A percentile compares a stretch with the other conserved stretches of the same genome.
Evolutionary conservation across 768 basidiomycete species (phyloP).

Genomic region (Brasilioporus rufonigricans): DNA sequence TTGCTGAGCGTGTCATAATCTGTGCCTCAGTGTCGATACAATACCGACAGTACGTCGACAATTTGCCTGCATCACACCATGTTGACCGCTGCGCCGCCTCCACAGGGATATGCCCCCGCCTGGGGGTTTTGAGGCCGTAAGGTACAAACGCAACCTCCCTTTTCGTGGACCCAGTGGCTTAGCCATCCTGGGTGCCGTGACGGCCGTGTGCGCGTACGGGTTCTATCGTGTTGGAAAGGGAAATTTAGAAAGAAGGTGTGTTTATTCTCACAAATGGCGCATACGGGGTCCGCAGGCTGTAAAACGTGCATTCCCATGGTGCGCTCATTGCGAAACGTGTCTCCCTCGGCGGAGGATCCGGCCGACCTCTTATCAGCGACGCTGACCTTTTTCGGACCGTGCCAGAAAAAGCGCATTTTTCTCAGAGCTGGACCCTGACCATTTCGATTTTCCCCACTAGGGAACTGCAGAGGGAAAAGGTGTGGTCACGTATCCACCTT

Average conservation of each 20-base stretch:
- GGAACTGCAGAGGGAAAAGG: constrained; percentile 89
- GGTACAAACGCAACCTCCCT: constrained; percentile 95
- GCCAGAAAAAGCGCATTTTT: constrained; percentile 37
- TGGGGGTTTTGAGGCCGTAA: constrained; percentile 89
- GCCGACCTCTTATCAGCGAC: constrained; percentile 44
- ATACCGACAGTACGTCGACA: constrained; percentile 28
- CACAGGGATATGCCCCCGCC: constrained; percentile 92
- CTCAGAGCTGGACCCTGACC: constrained; percentile 42
- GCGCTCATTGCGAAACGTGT: constrained; percentile 74
- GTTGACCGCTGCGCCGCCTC: constrained; percentile 11
- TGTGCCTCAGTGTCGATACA: constrained; percentile 23
- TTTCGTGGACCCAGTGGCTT: constrained; percentile 83
- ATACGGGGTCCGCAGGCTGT: constrained; percentile 55
- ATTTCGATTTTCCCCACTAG: constrained; percentile 47
- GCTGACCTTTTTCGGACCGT: constrained; percentile 38
- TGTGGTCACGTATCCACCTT: constrained; percentile 94
- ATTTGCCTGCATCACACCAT: constrained; percentile 8
- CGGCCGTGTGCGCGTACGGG: constrained; percentile 82
- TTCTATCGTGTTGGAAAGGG: constrained; percentile 91
- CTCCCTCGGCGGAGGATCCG: constrained; percentile 47
- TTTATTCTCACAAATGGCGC: constrained; percentile 29
- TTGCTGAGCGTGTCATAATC: neutral
- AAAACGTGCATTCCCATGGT: constrained; percentile 57
- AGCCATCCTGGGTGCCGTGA: constrained; percentile 83
- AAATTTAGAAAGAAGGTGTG: constrained; percentile 90